phyloP scores from a whole-genome alignment of 192 early-diverging fungal species.

The Piromyces finnis region DNA sequence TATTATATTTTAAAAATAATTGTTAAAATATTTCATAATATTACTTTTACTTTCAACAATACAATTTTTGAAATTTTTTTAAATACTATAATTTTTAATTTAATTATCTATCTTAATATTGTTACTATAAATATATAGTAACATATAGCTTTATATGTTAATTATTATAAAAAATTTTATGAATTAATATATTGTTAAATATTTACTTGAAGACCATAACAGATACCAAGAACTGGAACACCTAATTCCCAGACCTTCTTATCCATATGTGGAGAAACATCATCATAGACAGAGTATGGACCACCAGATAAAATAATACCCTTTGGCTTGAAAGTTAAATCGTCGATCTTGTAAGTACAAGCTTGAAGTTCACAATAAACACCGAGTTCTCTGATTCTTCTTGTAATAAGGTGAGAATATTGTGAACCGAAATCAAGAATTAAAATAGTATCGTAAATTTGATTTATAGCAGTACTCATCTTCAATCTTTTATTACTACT shows the following conservation, averaged over 20 bases:
- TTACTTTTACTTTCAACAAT: too few relatives aligned
- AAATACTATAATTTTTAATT: too few relatives aligned
- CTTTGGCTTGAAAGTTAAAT: constrained; percentile 88
- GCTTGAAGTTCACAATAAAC: constrained; percentile 97
- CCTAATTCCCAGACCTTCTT: constrained; percentile 70
- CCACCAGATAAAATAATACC: constrained; percentile 89
- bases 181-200: background rate
- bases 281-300: constrained; percentile 93
- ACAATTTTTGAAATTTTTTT: too few relatives aligned
- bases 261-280: constrained; percentile 86
- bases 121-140: too few relatives aligned
- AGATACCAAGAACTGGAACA: constrained; percentile 91
- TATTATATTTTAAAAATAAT: background rate
- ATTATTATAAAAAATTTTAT: too few relatives aligned
- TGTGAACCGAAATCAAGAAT: constrained; percentile 99
- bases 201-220: constrained; percentile 85
- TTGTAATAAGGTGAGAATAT: constrained; percentile 94
- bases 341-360: constrained; percentile 86
- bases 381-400: constrained; percentile 86
- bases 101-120: too few relatives aligned
- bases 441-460: constrained; percentile 85
- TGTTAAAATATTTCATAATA: too few relatives aligned
- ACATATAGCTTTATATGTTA: too few relatives aligned
- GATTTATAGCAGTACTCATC: constrained; percentile 44
- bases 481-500: background rate